Evolutionary conservation across 2,329 filamentous ascomycete species (phyloP).

Genomic region (Orbilia oligospora): DNA sequence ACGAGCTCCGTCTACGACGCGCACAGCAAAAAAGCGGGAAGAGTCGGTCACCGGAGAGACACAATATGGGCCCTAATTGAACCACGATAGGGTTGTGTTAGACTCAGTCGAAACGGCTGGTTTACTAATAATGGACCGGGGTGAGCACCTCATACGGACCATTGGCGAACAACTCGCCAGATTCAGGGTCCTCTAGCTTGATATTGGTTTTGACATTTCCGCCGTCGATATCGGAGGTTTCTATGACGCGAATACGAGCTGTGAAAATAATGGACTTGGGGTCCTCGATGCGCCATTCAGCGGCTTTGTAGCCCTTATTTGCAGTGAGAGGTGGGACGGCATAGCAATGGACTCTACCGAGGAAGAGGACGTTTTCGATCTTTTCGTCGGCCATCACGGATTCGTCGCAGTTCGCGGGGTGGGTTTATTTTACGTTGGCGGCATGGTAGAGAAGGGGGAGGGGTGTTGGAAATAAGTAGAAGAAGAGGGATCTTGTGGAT

Average conservation of each 20-base stretch:
- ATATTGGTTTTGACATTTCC: constrained; percentile 80
- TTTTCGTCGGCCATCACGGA: constrained; percentile 73
- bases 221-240: constrained; percentile 74
- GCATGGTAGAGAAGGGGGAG: constrained; percentile 13
- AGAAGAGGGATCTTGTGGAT: constrained; percentile 29
- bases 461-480: constrained; percentile 38
- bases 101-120: constrained; percentile 3
- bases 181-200: constrained; percentile 81
- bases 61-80: constrained; percentile 62
- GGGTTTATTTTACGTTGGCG: constrained; percentile 33
- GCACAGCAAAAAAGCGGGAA: constrained; percentile 85
- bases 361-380: constrained; percentile 87
- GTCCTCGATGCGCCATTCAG: constrained; percentile 80
- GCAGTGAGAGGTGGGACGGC: constrained; percentile 84
- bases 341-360: constrained; percentile 86
- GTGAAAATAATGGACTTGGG: constrained; percentile 83
- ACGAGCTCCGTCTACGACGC: constrained; percentile 81
- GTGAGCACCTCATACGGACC: constrained; percentile 75
- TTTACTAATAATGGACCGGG: not conserved
- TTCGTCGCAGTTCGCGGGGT: constrained; percentile 47
- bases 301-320: constrained; percentile 83
- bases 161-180: constrained; percentile 84
- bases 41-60: constrained; percentile 86
- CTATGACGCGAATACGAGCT: constrained; percentile 82
- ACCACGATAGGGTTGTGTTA: not conserved